Evolutionary conservation across 768 basidiomycete species (phyloP), one percentile per base, ranked within the genome.

Genomic region (Russula sp.): DNA sequence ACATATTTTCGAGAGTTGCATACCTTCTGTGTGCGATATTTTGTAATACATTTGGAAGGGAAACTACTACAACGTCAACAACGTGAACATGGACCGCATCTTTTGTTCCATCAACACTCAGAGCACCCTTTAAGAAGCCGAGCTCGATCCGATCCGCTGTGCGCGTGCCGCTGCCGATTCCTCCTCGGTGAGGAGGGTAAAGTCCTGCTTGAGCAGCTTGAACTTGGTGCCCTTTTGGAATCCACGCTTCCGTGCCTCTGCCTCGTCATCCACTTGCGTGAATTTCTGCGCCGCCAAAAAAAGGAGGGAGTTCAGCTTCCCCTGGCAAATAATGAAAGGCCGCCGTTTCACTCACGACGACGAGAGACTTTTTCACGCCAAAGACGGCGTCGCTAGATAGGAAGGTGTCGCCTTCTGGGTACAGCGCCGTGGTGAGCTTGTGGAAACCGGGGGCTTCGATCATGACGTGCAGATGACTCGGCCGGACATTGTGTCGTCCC

Each of bases 381-480:
- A 93, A 92, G 3, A 93, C 89, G 11, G 82, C 78, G 69, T 93
- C 91, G 61, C 83, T 89, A 7, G 72, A 73, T 25, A 93, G 62
- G 68, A 81, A 92, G 3, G 75, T 71, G 66, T 90, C 87, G 5
- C 83, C 85, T 58, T 86, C 81, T 14, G 86, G 84, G 70, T 88
- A 94, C 10, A 92, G 70, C 1, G 90, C 83, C 0, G 90, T 93
- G 18, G 78, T 75, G 22, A 94, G 81, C 47, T 81, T 86, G 69
- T 84, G 84, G 71, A 78, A 92, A 35, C 89, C 90, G 5, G 81
- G 79, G 0, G 89, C 88, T 56, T 84, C 73, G 58, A 91, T 76
- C 75, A 83, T 78, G 63, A 93, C 73, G 71, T 94, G 92, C 52
- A 94, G 69, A 71, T 94, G 92, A 48, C 82, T 88, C 11, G 92